Conservation (phyloP, 441 rosid genomes). For the Monsonia emarginata region DNA sequence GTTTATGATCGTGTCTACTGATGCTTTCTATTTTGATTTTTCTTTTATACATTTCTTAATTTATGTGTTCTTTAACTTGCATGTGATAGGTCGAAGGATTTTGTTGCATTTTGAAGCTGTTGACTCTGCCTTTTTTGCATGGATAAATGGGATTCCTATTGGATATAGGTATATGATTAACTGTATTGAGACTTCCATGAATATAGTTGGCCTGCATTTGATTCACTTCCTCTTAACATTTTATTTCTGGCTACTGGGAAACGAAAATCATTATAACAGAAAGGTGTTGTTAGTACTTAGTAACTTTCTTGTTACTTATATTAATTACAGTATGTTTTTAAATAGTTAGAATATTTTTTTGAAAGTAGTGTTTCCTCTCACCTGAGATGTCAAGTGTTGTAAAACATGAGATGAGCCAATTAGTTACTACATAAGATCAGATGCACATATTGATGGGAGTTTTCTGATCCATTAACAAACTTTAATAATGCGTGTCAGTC, state of each 20-base stretch:
- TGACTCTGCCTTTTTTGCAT: constrained; percentile 88
- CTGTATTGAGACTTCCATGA: not conserved
- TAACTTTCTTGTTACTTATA: not conserved
- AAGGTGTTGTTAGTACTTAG: not conserved
- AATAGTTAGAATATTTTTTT: not conserved
- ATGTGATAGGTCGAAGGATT: constrained; percentile 72
- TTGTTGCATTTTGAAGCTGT: constrained; percentile 92
- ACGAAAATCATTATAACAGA: not conserved
- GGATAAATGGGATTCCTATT: constrained; percentile 83
- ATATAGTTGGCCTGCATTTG: not conserved
- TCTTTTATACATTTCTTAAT: not conserved
- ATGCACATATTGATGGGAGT: not conserved
- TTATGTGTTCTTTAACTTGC: constrained; percentile 14
- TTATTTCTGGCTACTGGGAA: not conserved
- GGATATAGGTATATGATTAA: constrained; percentile 66
- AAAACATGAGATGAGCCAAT: not conserved
- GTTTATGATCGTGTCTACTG: constrained; percentile 5
- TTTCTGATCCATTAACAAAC: constrained; percentile 19
- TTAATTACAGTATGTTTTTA: not conserved
- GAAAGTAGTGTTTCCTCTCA: not conserved
- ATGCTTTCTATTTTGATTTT: constrained; percentile 9
- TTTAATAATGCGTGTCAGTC: constrained; percentile 42
- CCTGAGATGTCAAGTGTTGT: not conserved
- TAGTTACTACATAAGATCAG: not conserved
- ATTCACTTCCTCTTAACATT: not conserved